These are phyloP conservation scores for Crithidia sp. DNA, from an alignment of 208 protist genomes.

Conservation along the genomic window DNA sequence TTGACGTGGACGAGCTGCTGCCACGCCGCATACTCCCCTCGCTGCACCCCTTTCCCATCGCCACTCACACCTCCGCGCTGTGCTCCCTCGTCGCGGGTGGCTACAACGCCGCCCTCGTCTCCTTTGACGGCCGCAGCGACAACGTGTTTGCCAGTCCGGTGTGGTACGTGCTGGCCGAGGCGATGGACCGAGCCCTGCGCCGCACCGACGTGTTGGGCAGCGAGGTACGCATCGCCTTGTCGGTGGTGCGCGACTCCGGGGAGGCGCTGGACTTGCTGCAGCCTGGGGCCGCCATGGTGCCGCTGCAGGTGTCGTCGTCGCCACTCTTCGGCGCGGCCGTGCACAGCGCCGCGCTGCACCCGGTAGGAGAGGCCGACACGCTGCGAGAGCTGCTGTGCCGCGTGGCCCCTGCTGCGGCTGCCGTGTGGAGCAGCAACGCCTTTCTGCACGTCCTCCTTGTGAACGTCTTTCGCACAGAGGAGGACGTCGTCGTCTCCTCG, in stretches of 20 bases:
- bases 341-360: slow-evolving; percentile 13
- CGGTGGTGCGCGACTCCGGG: slow-evolving; percentile 18
- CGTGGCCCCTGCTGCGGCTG: slow-evolving; percentile 12
- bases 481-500: slow-evolving; percentile 40
- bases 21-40: slow-evolving; percentile 9
- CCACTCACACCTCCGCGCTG: slow-evolving; percentile 22
- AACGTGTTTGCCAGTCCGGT: slow-evolving; percentile 35
- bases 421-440: slow-evolving; percentile 19
- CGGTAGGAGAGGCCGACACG: slow-evolving; percentile 21
- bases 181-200: slow-evolving; percentile 23
- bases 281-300: slow-evolving; percentile 8
- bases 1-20: slow-evolving; percentile 23
- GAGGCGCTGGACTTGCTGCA: slow-evolving; percentile 40
- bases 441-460: slow-evolving; percentile 40
- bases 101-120: slow-evolving; percentile 37
- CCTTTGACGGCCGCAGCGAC: slow-evolving; percentile 28
- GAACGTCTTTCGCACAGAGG: slow-evolving; percentile 20
- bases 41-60: slow-evolving; percentile 23
- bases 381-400: slow-evolving; percentile 23
- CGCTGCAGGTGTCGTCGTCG: slow-evolving; percentile 33
- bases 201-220: neutral
- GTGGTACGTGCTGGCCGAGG: slow-evolving; percentile 39
- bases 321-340: slow-evolving; percentile 47
- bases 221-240: slow-evolving; percentile 35
- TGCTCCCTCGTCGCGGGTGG: slow-evolving; percentile 35